These are phyloP conservation scores for Austropuccinia psidii DNA, from an alignment of 1,284 basidiomycete species.

Conservation along the genomic window DNA sequence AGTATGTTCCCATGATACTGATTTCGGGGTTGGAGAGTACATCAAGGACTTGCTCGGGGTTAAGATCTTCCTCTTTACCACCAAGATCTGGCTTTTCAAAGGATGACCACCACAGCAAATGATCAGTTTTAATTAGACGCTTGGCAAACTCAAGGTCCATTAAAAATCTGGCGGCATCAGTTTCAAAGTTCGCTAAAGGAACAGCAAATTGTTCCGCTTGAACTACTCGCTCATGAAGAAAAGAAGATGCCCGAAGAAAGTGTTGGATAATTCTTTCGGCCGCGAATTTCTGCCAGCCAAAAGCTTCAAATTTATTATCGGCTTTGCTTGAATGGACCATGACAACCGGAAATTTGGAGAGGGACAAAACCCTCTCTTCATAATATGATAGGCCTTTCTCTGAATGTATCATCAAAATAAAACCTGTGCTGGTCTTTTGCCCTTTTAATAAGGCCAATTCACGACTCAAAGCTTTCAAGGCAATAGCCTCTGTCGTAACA, in stretches of 20 bases:
- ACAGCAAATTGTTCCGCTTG: conserved; percentile 87
- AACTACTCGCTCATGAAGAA: conserved; percentile 72
- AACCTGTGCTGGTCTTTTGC: conserved; percentile 60
- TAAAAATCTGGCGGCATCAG: conserved; percentile 76
- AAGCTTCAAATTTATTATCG: conserved; percentile 65
- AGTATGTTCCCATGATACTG: conserved; percentile 73
- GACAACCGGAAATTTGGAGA: conserved; percentile 77
- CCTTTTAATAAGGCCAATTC: conserved; percentile 62
- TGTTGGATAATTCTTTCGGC: conserved; percentile 66
- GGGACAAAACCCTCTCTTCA: conserved; percentile 63
- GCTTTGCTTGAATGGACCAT: conserved; percentile 69
- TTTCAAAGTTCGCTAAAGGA: conserved; percentile 69
- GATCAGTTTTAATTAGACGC: conserved; percentile 73
- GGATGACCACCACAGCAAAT: conserved; percentile 94
- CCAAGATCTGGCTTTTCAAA: conserved; percentile 85
- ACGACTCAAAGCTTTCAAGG: conserved; percentile 78
- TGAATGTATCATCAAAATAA: conserved; percentile 73
- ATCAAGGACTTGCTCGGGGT: conserved; percentile 50
- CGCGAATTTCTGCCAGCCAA: conserved; percentile 60
- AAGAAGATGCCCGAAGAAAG: conserved; percentile 68
- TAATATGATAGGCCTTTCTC: conserved; percentile 78
- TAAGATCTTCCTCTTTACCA: conserved; percentile 73
- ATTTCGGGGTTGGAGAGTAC: conserved; percentile 82
- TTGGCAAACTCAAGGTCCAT: conserved; percentile 88
- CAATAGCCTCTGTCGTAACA: conserved; percentile 68